Evolutionary conservation across 2,329 filamentous ascomycete species (phyloP), one percentile per base, ranked within the genome.

Genomic region (Penicillium frequentans): DNA sequence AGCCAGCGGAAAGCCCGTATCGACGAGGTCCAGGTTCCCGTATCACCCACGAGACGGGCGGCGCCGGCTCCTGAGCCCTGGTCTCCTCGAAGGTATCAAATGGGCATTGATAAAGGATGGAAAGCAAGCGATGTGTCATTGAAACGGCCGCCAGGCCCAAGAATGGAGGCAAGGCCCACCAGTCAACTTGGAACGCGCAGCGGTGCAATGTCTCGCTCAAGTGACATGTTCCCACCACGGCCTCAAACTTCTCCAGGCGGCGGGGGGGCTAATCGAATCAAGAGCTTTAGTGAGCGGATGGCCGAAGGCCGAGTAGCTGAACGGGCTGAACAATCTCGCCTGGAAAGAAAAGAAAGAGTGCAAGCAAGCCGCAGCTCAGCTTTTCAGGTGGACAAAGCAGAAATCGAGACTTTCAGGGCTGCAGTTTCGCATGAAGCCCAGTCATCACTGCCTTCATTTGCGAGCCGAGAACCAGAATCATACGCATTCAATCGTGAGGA

Each of bases 71-170:
- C 78, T 16, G 78, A 84, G 14, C 87, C 86, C 35, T 85, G 82
- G 26, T 97, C 93, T 1, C 93, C 95, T 1, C 89, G 89, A 52
- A 83, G 93, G 58, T 84, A 95, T 14, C 75, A 91, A 19, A 74
- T 98, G 16, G 93, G 95, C 5, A 96, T 98, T 60, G 93, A 96
- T 75, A 96, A 96, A 71, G 92, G 91, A 1, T 78, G 93, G 35
- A 89, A 82, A 65, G 92, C 88, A 2, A 85, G 85, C 57, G 91
- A 97, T 66, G 82, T 98, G 31, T 97, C 93, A 3, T 77, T 98
- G 27, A 95, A 90, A 73, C 83, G 91, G 63, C 86, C 90, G 3
- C 73, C 72, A 23, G 70, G 62, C 47, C 67, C 68, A 29, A 68
- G 59, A 47, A 49, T 61, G 7, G 57, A 62, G 58, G 54, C 68